These are phyloP conservation scores for apple (Malus domestica) DNA, from an alignment of 306 rosid genomes.

Conservation along the genomic window DNA sequence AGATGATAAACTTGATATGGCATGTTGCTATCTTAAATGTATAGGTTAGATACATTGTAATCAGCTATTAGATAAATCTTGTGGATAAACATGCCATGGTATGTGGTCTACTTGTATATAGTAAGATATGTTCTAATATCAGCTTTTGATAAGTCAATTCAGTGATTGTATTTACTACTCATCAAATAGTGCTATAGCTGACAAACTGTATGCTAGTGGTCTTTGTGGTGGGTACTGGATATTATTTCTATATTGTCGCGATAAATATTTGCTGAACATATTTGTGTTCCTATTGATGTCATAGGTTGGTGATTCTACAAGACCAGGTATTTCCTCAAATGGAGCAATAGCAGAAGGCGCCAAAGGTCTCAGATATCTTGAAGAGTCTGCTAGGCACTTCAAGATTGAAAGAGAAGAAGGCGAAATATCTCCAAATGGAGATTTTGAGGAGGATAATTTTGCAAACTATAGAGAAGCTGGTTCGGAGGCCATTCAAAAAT, in stretches of 20 bases:
- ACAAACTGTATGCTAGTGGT: background rate
- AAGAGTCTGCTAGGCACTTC: constrained; percentile 58
- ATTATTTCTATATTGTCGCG: background rate
- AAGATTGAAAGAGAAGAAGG: constrained; percentile 96
- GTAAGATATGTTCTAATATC: background rate
- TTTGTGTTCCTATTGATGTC: constrained; percentile 8
- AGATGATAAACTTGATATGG: background rate
- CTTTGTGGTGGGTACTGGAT: background rate
- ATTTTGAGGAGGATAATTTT: constrained; percentile 89
- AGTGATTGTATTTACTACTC: background rate
- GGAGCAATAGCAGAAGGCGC: constrained; percentile 43
- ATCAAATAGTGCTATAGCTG: background rate
- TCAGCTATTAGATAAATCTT: background rate
- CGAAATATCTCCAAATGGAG: constrained; percentile 96
- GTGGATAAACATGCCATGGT: background rate
- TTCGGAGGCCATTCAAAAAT: constrained; percentile 39
- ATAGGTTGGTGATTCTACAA: constrained; percentile 76
- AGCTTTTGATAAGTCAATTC: background rate
- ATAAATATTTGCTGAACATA: constrained; percentile 2
- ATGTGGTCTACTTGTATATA: background rate
- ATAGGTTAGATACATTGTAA: background rate
- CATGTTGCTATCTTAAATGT: background rate
- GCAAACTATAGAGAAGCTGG: constrained; percentile 59
- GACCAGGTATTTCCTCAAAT: constrained; percentile 50
- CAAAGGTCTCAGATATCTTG: constrained; percentile 45